Evolutionary conservation across 192 early-diverging fungal species (phyloP).

Genomic region (Chytriomyces sp.): DNA sequence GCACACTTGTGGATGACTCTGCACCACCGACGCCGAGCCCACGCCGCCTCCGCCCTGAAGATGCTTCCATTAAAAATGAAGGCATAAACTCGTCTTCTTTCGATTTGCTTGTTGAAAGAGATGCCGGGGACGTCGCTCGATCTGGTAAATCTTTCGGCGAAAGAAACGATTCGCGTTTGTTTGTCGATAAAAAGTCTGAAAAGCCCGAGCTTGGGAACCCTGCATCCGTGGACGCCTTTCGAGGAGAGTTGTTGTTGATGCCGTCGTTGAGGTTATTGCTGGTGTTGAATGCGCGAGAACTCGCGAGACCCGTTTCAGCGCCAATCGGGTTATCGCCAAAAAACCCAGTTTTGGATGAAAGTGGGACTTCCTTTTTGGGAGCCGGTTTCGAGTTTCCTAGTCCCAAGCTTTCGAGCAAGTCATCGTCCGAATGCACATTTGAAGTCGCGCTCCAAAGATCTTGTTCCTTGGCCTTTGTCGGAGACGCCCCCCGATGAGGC

Average conservation of each 20-base stretch:
- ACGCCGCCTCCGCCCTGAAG: slow-evolving; percentile 15
- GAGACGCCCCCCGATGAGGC: not conserved
- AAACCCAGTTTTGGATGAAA: too few species aligned
- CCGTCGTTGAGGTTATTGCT: too few species aligned
- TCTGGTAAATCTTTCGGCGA: not conserved
- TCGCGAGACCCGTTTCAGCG: too few species aligned
- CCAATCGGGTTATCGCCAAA: too few species aligned
- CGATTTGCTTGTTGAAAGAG: slow-evolving; percentile 22
- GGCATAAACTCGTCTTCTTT: slow-evolving; percentile 38
- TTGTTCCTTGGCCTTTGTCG: not conserved
- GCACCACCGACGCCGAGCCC: not conserved
- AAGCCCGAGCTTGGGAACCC: too few species aligned
- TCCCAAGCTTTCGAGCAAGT: slow-evolving; percentile 19
- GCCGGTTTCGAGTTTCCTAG: not conserved
- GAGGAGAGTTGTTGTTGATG: too few species aligned
- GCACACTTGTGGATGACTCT: not conserved
- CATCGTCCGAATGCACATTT: not conserved
- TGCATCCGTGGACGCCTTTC: too few species aligned
- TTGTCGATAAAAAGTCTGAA: too few species aligned
- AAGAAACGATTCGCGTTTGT: too few species aligned
- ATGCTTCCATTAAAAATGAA: slow-evolving; percentile 31
- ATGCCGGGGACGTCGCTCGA: not conserved
- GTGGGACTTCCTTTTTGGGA: too few species aligned
- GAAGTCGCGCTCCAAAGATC: slow-evolving; percentile 1
- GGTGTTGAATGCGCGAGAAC: too few species aligned